Conservation (phyloP, 1,139 yeast species). For the Candida sanyaensis region DNA sequence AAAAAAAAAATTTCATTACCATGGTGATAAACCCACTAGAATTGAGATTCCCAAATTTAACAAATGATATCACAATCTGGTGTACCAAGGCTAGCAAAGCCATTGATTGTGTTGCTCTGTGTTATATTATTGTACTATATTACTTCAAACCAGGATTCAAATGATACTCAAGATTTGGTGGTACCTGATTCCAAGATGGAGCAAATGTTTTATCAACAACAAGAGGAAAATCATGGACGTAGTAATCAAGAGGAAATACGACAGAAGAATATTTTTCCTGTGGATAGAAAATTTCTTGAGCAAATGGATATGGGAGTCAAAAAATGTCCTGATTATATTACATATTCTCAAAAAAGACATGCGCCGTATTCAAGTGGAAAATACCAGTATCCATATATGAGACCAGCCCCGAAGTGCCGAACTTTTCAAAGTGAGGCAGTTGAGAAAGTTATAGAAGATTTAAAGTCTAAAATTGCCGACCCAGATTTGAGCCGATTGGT, state of each 20-base stretch:
- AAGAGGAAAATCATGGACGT: not conserved
- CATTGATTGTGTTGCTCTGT: conserved; percentile 3
- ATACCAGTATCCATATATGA: conserved; percentile 63
- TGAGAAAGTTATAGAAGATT: conserved; percentile 59
- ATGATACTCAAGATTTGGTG: not conserved
- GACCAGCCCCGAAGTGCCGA: conserved; percentile 73
- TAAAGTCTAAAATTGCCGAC: conserved; percentile 52
- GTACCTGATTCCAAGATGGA: not conserved
- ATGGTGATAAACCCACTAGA: too few species aligned
- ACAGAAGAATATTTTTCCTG: not conserved
- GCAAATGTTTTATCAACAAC: not conserved
- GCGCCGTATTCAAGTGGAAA: conserved; percentile 52
- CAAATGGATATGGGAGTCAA: conserved; percentile 21
- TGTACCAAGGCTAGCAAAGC: conserved; percentile 2
- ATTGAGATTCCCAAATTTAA: too few species aligned
- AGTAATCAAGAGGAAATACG: not conserved
- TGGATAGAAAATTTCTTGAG: conserved; percentile 11
- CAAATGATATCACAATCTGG: conserved; percentile 10
- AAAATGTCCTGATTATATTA: conserved; percentile 44
- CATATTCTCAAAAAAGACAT: conserved; percentile 45
- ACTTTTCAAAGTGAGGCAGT: conserved; percentile 67
- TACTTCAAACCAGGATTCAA: not conserved
- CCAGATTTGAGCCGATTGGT: conserved; percentile 72
- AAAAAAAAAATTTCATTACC: too few species aligned
- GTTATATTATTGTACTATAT: not conserved